Conservation (phyloP, 176 grass and related monocot species). For the Eleusine coracana region DNA sequence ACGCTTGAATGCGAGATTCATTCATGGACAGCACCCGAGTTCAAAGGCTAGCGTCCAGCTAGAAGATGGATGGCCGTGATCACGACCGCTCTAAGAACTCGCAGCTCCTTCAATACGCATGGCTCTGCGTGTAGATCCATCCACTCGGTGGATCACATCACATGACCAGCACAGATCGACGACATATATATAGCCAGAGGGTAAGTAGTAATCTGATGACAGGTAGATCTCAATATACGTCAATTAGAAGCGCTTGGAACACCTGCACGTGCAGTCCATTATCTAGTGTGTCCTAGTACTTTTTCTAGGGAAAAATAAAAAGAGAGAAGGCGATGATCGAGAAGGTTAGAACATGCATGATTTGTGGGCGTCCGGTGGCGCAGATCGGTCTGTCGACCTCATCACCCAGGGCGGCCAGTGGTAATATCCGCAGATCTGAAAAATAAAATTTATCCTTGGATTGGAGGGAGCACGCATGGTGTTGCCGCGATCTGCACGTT, state of each 20-base stretch:
- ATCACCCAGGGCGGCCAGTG: neutral
- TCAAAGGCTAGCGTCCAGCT: constrained; percentile 12
- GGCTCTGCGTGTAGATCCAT: neutral
- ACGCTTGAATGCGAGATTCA: constrained; percentile 25
- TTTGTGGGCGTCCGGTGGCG: neutral
- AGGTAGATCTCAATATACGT: neutral
- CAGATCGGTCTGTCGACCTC: neutral
- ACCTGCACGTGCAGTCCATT: neutral
- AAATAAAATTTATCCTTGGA: neutral
- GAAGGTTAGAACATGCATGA: neutral
- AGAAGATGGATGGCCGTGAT: constrained; percentile 8
- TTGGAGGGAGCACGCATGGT: neutral
- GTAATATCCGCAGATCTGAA: neutral
- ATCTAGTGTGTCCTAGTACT: no score
- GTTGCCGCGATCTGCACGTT: neutral
- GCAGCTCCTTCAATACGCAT: neutral
- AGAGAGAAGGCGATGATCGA: no score
- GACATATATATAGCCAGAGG: neutral
- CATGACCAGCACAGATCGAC: constrained; percentile 5
- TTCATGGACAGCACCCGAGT: neutral
- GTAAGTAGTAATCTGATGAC: neutral
- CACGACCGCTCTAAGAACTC: constrained; percentile 1
- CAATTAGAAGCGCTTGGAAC: neutral
- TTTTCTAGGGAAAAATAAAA: no score
- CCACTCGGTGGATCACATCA: neutral